These are phyloP conservation scores for Prototheca stagnorum DNA, from an alignment of 163 green algal species.

Conservation along the genomic window DNA sequence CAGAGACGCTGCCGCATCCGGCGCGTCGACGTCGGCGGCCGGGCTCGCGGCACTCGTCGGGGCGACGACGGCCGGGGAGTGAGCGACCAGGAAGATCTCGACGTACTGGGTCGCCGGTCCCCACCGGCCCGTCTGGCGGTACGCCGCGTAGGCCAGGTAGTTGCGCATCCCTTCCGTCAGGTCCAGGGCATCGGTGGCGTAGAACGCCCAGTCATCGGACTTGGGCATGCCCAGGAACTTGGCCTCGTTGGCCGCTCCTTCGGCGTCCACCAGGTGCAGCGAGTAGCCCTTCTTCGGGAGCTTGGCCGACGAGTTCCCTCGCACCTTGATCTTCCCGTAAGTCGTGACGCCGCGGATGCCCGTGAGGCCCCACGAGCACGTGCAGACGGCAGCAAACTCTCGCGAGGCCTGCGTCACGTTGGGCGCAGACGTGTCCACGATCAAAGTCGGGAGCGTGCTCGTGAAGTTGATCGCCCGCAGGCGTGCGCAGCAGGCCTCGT, in stretches of 20 bases:
- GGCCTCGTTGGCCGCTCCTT: constrained; percentile 3
- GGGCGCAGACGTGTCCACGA: too few species aligned
- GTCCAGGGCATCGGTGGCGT: constrained; percentile 43
- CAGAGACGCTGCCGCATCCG: too few species aligned
- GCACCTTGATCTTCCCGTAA: neutral
- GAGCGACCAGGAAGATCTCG: constrained; percentile 40
- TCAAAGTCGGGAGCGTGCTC: too few species aligned
- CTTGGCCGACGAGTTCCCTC: too few species aligned
- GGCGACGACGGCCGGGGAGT: too few species aligned
- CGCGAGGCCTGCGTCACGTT: neutral
- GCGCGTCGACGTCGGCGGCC: too few species aligned
- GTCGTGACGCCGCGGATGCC: neutral
- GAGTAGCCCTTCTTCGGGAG: too few species aligned
- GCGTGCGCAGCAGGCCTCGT: too few species aligned
- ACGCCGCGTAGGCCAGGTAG: constrained; percentile 36
- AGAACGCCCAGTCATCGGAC: constrained; percentile 44
- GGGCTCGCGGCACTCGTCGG: too few species aligned
- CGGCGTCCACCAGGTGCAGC: constrained; percentile 13
- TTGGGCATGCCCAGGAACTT: constrained; percentile 35
- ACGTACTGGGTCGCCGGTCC: constrained; percentile 28
- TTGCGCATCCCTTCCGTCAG: constrained; percentile 52
- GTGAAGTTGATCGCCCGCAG: too few species aligned
- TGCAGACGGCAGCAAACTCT: neutral
- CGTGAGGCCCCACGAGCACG: neutral
- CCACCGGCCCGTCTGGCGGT: constrained; percentile 28